A percentile compares a stretch with the other conserved stretches of the same genome.
phyloP scores from a whole-genome alignment of 1,284 basidiomycete species.

The Malassezia equina region DNA sequence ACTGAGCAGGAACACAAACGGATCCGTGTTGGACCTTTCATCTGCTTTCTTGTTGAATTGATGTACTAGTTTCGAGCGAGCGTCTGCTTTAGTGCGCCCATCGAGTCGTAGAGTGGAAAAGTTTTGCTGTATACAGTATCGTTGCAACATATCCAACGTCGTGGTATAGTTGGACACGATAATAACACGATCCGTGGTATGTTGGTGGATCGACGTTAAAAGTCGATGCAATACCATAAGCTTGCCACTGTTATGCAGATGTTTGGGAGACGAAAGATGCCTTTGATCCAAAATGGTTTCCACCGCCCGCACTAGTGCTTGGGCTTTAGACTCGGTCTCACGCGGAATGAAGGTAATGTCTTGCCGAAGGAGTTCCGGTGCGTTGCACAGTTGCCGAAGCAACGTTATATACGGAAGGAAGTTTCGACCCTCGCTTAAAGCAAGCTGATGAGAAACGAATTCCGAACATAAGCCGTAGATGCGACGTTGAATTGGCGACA shows the following conservation, averaged over 20 bases:
- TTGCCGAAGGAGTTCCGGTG: slow-evolving; percentile 65
- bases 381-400: slow-evolving; percentile 78
- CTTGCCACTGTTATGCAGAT: slow-evolving; percentile 49
- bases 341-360: background rate
- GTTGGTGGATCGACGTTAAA: slow-evolving; percentile 57
- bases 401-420: slow-evolving; percentile 41
- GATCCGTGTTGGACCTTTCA: slow-evolving; percentile 12
- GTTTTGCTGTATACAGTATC: slow-evolving; percentile 8
- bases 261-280: background rate
- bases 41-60: slow-evolving; percentile 29
- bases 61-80: slow-evolving; percentile 29
- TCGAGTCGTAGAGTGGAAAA: slow-evolving; percentile 65
- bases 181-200: slow-evolving; percentile 60
- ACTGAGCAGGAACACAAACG: slow-evolving; percentile 79
- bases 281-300: background rate
- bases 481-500: slow-evolving; percentile 58
- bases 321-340: background rate
- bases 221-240: slow-evolving; percentile 65
- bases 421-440: slow-evolving; percentile 22
- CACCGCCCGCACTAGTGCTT: background rate
- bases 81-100: slow-evolving; percentile 52
- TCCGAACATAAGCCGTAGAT: slow-evolving; percentile 63
- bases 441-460: slow-evolving; percentile 25
- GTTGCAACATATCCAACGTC: slow-evolving; percentile 80
- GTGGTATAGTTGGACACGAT: slow-evolving; percentile 52